phyloP scores from a whole-genome alignment of 306 rosid genomes.

The Trifolium fragiferum region DNA sequence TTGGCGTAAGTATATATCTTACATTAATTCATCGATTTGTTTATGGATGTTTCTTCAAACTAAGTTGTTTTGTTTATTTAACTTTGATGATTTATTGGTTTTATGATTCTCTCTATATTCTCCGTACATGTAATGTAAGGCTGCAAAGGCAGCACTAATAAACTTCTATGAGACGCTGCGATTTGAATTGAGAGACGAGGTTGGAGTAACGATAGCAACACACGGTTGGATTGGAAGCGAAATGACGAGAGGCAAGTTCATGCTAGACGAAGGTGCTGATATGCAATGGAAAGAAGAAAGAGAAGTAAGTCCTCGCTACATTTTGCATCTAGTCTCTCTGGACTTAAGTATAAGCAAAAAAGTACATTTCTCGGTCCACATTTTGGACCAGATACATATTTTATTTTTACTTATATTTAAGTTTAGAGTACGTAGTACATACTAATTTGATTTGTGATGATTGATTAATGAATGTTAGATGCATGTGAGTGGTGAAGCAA shows the following conservation, averaged over 20 bases:
- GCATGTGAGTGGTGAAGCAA: slow-evolving; percentile 59
- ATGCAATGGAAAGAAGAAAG: slow-evolving; percentile 95
- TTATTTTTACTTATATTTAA: too few relatives aligned
- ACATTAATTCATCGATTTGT: slow-evolving; percentile 16
- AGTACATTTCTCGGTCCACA: neutral
- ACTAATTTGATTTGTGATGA: neutral
- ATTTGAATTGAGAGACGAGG: slow-evolving; percentile 76
- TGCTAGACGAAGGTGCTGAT: slow-evolving; percentile 84
- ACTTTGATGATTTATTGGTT: neutral
- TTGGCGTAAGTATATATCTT: slow-evolving; percentile 62
- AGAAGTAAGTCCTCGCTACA: slow-evolving; percentile 56
- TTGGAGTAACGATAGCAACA: slow-evolving; percentile 81
- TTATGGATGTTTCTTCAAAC: neutral
- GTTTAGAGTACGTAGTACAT: neutral
- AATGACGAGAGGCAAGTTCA: slow-evolving; percentile 81
- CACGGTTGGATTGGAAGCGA: slow-evolving; percentile 89
- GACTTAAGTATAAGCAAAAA: neutral
- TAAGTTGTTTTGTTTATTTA: neutral
- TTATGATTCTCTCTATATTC: neutral
- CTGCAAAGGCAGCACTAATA: slow-evolving; percentile 77
- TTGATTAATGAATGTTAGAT: slow-evolving; percentile 53
- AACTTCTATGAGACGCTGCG: slow-evolving; percentile 87
- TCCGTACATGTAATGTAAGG: slow-evolving; percentile 47
- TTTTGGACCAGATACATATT: too few relatives aligned
- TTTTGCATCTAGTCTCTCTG: neutral